Evolutionary conservation across 2,329 filamentous ascomycete species (phyloP).

Genomic region (Periconia sp.): DNA sequence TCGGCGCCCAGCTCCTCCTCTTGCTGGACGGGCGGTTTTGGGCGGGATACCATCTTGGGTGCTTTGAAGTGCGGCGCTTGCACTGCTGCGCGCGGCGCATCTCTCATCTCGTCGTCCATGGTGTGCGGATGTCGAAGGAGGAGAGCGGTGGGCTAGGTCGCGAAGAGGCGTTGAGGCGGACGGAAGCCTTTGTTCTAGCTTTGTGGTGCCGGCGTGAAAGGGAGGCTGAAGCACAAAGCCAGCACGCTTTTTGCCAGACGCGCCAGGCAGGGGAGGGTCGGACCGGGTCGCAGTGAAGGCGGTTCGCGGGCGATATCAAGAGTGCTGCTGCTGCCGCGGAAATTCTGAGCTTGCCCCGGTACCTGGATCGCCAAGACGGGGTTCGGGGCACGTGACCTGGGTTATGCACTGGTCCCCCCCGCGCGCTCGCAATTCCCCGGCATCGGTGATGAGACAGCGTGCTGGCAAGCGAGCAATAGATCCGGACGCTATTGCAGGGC

Average conservation of each 20-base stretch:
- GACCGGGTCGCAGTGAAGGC: too few relatives aligned
- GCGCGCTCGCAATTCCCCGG: slow-evolving; percentile 1
- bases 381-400: not conserved
- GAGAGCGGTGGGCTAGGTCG: slow-evolving; percentile 1
- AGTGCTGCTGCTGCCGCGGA: too few relatives aligned
- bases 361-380: not conserved
- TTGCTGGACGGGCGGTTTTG: slow-evolving; percentile 69
- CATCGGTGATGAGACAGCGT: not conserved
- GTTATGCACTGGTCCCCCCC: not conserved
- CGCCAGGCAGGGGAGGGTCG: too few relatives aligned
- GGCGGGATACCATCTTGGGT: slow-evolving; percentile 43
- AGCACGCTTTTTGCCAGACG: too few relatives aligned
- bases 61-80: slow-evolving; percentile 35
- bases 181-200: too few relatives aligned
- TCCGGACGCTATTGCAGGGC: too few relatives aligned
- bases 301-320: too few relatives aligned
- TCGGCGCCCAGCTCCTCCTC: slow-evolving; percentile 86
- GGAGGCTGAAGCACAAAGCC: too few relatives aligned
- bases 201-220: too few relatives aligned
- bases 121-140: slow-evolving; percentile 5
- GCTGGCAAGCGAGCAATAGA: not conserved
- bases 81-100: slow-evolving; percentile 19
- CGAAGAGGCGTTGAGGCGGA: too few relatives aligned
- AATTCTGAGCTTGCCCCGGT: too few relatives aligned
- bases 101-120: slow-evolving; percentile 42